Base-by-base conservation (phyloP, 2,329 filamentous ascomycete genomes). In the Diaporthe destruens region DNA sequence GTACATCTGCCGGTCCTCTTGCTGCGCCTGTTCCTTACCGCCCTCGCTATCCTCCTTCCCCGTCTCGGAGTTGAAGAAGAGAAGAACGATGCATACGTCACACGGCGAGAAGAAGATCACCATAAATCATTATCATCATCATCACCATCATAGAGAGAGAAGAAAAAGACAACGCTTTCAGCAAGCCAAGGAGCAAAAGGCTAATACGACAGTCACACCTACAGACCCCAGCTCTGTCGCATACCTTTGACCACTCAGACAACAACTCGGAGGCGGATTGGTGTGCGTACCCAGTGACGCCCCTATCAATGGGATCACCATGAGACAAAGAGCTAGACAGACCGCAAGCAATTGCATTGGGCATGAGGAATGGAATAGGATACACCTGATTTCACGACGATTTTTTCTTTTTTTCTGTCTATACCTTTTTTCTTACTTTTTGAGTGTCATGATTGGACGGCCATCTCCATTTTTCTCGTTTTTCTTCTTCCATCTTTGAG, bases 161-260 rank as follows among this genome's bases (percentile, higher is more conserved):
- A 12, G 23, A 51, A 65, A 36, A 66, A 53, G 32, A 25, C 47
- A 66, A 66, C 61, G 47, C 47, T 53, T 66, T 66, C 61, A 61
- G 53, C 14, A 59, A 59, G 39, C 70, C 53, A 20, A 47, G 71
- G 63, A 72, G 68, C 69, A 63, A 51, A 57, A 71, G 85, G 85
- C 87, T 88, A 85, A 88, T 84, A 81, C 81, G 80, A 82, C 77
- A 72, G 72, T 78, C 36, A 55, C 71, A 73, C 54, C 81, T 76
- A 78, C 84, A 95, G 93, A 94, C 93, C 82, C 93, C 93, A 84
- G 91, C 93, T 79, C 89, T 94, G 77, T 93, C 91, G 78, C 91
- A 93, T 80, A 92, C 90, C 36, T 93, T 91, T 81, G 91, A 93
- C 78, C 88, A 90, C 80, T 93, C 91, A 68, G 84, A 88, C 74